Base-by-base conservation (phyloP, 805 yeast genomes). In the Tetrapisispora pingtungensis region DNA sequence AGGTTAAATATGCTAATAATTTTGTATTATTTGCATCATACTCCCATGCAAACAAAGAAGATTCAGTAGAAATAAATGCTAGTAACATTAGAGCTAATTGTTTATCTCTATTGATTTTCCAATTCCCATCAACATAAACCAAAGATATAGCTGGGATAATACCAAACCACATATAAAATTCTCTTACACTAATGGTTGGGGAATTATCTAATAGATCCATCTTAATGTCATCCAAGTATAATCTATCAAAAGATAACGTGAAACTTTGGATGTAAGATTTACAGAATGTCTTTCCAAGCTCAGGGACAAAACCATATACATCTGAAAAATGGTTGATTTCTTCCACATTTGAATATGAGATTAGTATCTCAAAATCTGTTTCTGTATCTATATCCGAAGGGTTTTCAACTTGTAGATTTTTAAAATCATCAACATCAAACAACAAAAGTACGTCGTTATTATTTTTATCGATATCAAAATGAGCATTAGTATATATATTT, bases 381-480 rank as follows among this genome's bases (percentile, higher is more conserved):
- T 18, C 10, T 3, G 27, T 35, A 43, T 19, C 19, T 62, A 64
- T 10, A 64, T 49, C 10, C n/a, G 27, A 14, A 7, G 19, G 14
- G 15, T 36, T 6, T n/a, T 36, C 20, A 22, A 13, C 15, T 24
- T 15, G 39, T 3, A 36, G 27, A 24, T 15, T 12, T 61, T 58
- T 26, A 19, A 18, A 41, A 28, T 34, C 15, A 12, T 41, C 31
- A n/a, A 33, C 15, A 34, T 41, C 44, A 20, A 30, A 27, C 7
- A 28, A 2, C 38, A 78, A 59, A 0, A 77, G 27, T 4, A 77
- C 61, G 41, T 76, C 80, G 4, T 63, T 54, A 4, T 62, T 69
- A 0, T 39, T 28, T 7, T 69, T 59, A 57, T 77, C 82, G n/a
- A 76, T 66, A 53, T 79, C 90, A 60, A 80, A 82, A 50, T 66